Conservation (phyloP, 441 rosid genomes). For the Pelargonium citronellum region DNA sequence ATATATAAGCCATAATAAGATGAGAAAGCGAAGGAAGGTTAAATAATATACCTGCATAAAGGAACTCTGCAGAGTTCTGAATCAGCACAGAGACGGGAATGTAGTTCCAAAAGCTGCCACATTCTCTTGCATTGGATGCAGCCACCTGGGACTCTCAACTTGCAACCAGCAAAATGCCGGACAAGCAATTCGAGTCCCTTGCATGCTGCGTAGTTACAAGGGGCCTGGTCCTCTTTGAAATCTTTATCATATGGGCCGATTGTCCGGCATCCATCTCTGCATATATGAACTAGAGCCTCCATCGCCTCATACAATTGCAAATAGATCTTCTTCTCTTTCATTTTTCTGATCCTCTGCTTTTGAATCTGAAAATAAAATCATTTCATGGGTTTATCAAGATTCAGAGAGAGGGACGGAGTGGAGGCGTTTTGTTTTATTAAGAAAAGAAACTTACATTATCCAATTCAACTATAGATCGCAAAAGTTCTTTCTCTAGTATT, state of each 20-base stretch:
- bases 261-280: constrained; percentile 82
- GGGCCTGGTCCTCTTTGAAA: constrained; percentile 35
- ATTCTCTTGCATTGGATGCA: constrained; percentile 79
- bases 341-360: constrained; percentile 47
- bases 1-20: neutral
- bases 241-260: constrained; percentile 83
- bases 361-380: constrained; percentile 30
- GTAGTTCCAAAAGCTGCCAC: constrained; percentile 91
- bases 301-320: constrained; percentile 72
- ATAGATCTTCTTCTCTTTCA: constrained; percentile 55
- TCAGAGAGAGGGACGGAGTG: constrained; percentile 1
- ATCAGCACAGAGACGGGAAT: constrained; percentile 68
- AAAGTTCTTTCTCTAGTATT: constrained; percentile 53
- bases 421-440: neutral
- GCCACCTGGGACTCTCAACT: constrained; percentile 63
- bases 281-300: constrained; percentile 94
- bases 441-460: constrained; percentile 36
- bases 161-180: constrained; percentile 73
- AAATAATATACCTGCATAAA: constrained; percentile 48
- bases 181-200: constrained; percentile 66
- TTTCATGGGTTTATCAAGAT: neutral
- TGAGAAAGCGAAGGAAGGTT: neutral
- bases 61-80: constrained; percentile 66
- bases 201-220: constrained; percentile 64
- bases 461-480: constrained; percentile 44